Base-by-base conservation (phyloP, 2,329 filamentous ascomycete species). In the Tricladium varicosporioides region DNA sequence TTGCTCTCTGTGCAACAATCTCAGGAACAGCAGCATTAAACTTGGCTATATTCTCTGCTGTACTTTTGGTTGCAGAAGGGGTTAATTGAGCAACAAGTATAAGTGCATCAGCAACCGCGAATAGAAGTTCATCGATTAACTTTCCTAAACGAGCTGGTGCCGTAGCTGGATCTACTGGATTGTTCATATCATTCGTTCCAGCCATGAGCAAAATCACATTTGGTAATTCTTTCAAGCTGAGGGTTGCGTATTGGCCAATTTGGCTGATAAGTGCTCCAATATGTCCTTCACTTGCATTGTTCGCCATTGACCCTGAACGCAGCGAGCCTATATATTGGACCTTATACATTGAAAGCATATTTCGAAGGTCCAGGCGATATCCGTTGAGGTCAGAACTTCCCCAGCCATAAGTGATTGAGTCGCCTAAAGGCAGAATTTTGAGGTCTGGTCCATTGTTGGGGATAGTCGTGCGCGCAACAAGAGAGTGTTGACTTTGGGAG, bases 81-180 rank as follows among this genome's bases (percentile, higher is more conserved):
- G 72, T 69, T 27, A 74, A 68, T 49, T 69, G 65, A 11, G 71
- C 72, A 32, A 74, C 70, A 10, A 74, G 55, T 5, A 74, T 59
- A 3, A 66, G 67, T 9, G 70, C 65, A 54, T 71, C 69, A 0
- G 71, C 70, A 48, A 64, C 67, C 14, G 48, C 51, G 5, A 55
- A 51, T 11, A 72, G 32, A 7, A 74, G 57, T 13, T 66, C 56
- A 56, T 72, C 70, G 13, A 73, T 61, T 40, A 73, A 51, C 7
- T 32, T 53, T 5, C 64, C 65, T 4, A 74, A 58, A n/a, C 68
- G 65, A 27, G 62, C 57, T 9, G 71, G 69, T 7, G 71, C 72
- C 42, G 61, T 61, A 4, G 45, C 56, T 42, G 61, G 65, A 14
- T 66, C 58, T 5, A 16, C 9, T 18, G 65, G 65, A 9, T 58